Percentiles rank a stretch among this genome's conserved stretches.
These are phyloP conservation scores for Phaeosphaeriaceae sp. DNA, from an alignment of 2,329 filamentous ascomycete genomes.

Conservation along the genomic window DNA sequence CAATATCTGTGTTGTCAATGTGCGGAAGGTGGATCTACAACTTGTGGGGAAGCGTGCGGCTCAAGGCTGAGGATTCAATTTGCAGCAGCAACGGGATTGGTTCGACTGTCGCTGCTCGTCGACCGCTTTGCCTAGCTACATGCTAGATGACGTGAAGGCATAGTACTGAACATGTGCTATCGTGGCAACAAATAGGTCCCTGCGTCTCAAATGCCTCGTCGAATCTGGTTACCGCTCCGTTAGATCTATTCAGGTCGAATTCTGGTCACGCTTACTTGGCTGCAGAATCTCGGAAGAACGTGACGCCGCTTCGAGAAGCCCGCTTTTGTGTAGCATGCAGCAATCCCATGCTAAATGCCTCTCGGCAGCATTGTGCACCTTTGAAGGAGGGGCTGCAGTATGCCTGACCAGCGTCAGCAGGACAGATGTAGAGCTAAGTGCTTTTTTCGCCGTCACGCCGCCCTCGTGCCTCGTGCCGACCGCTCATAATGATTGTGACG, in stretches of 20 bases:
- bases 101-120: background rate
- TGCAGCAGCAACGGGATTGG: background rate
- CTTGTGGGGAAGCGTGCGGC: conserved; percentile 18
- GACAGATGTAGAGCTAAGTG: background rate
- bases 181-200: background rate
- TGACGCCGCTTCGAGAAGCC: background rate
- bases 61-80: conserved; percentile 7
- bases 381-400: background rate
- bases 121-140: background rate
- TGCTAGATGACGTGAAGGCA: conserved; percentile 2
- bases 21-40: conserved; percentile 4
- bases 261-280: background rate
- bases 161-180: conserved; percentile 1
- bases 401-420: background rate
- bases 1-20: conserved; percentile 19
- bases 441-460: background rate
- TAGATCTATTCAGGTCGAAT: conserved; percentile 1
- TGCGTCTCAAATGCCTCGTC: background rate
- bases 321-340: background rate
- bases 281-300: background rate
- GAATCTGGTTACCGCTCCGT: background rate
- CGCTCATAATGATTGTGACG: background rate
- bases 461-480: background rate
- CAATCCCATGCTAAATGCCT: background rate
- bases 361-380: background rate